A percentile compares a stretch with the other conserved stretches of the same genome.
These are phyloP conservation scores for Citrullus amarus DNA, from an alignment of 306 rosid genomes.

Conservation along the genomic window DNA sequence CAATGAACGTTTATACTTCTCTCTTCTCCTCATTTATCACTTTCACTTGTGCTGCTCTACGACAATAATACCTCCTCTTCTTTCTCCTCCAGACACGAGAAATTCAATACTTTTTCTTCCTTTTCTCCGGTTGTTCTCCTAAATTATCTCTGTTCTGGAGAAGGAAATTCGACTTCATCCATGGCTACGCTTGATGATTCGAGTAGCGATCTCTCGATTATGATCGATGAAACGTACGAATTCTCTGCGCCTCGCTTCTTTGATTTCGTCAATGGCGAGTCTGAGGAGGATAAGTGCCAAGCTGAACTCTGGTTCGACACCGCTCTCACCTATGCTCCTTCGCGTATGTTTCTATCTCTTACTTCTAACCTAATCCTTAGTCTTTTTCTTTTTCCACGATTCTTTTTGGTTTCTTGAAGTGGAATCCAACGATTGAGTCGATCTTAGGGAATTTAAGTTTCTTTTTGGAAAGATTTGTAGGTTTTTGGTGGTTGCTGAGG, in stretches of 20 bases:
- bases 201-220: background rate
- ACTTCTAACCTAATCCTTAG: background rate
- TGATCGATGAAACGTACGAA: constrained; percentile 67
- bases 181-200: constrained; percentile 44
- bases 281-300: constrained; percentile 30
- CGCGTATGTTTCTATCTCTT: constrained; percentile 43
- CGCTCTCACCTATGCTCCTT: constrained; percentile 74
- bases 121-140: background rate
- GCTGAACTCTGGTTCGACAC: constrained; percentile 90
- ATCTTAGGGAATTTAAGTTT: background rate
- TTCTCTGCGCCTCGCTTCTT: constrained; percentile 87
- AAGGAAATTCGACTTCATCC: constrained; percentile 19
- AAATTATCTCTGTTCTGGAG: constrained; percentile 8
- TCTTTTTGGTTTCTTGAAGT: background rate
- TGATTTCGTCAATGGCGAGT: constrained; percentile 50
- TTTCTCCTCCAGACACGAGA: background rate
- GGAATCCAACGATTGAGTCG: background rate
- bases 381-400: background rate
- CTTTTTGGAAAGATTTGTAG: background rate
- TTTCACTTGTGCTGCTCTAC: background rate
- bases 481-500: background rate
- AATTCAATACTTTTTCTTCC: background rate
- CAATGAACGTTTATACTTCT: background rate
- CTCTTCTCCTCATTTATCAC: background rate
- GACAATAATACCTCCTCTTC: background rate